These are phyloP conservation scores for Globisporangium parvum DNA, from an alignment of 352 stramenopile species.

Conservation along the genomic window DNA sequence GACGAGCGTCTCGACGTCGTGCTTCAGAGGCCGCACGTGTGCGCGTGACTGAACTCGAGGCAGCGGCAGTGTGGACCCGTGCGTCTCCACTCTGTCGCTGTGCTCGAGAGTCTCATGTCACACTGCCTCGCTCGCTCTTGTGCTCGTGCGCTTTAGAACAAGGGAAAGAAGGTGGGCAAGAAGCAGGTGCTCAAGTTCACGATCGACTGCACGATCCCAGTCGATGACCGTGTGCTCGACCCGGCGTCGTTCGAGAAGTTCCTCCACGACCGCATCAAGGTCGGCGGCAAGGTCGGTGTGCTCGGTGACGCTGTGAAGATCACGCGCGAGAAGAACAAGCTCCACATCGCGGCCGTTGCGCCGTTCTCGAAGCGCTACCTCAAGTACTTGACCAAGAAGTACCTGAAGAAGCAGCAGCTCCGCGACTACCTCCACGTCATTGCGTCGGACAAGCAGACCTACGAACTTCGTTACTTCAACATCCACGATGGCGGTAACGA, in stretches of 20 bases:
- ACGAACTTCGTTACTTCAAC: slow-evolving; percentile 99
- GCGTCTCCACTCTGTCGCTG: background rate
- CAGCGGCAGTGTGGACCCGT: background rate
- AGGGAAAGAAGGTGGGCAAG: slow-evolving; percentile 87
- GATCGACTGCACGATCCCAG: slow-evolving; percentile 93
- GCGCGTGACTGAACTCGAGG: background rate
- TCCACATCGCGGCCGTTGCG: slow-evolving; percentile 92
- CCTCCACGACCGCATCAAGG: slow-evolving; percentile 99
- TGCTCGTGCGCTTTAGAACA: slow-evolving; percentile 30
- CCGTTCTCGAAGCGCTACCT: slow-evolving; percentile 98
- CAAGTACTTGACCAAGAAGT: slow-evolving; percentile 99
- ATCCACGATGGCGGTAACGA: slow-evolving; percentile 93
- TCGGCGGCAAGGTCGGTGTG: slow-evolving; percentile 97
- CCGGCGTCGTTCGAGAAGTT: slow-evolving; percentile 99
- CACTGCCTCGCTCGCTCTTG: background rate
- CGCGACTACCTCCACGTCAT: slow-evolving; percentile 99
- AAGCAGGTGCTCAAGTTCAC: slow-evolving; percentile 91
- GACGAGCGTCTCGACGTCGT: background rate
- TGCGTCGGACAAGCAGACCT: slow-evolving; percentile 97
- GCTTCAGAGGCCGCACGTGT: background rate
- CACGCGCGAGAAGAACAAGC: slow-evolving; percentile 94
- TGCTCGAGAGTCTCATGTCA: slow-evolving; percentile 8
- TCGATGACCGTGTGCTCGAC: slow-evolving; percentile 99
- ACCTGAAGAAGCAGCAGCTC: slow-evolving; percentile 99
- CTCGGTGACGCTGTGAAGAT: slow-evolving; percentile 95